Percentiles rank a stretch among this genome's conserved stretches.
phyloP scores from a whole-genome alignment of 495 filamentous ascomycete species.

The Trypethelium eluteriae region DNA sequence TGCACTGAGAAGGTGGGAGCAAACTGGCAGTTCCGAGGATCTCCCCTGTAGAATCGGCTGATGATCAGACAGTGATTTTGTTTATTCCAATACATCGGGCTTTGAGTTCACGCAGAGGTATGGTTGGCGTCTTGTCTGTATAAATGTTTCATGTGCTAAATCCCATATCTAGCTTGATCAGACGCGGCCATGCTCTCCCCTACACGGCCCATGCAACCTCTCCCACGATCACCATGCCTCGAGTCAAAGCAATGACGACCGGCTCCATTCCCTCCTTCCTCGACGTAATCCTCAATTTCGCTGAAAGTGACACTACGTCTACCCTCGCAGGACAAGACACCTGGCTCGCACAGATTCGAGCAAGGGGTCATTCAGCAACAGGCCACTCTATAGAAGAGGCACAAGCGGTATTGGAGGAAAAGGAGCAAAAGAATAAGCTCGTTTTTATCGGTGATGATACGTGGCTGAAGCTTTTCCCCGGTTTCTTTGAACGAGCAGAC shows the following conservation, averaged over 20 bases:
- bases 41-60: neutral
- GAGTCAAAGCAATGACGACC: constrained; percentile 94
- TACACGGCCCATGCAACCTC: constrained; percentile 95
- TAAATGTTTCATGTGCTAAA: neutral
- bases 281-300: constrained; percentile 93
- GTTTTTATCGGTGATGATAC: constrained; percentile 98
- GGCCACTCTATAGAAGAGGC: neutral
- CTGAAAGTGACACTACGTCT: constrained; percentile 83
- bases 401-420: neutral
- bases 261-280: constrained; percentile 94
- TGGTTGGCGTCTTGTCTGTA: constrained; percentile 18
- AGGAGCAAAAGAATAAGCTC: constrained; percentile 49
- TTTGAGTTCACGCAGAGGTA: constrained; percentile 88
- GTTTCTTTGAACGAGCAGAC: constrained; percentile 71
- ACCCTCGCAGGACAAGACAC: constrained; percentile 83
- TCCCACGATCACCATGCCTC: constrained; percentile 96
- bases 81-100: constrained; percentile 71
- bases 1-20: constrained; percentile 71
- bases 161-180: constrained; percentile 64
- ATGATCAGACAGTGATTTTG: constrained; percentile 68
- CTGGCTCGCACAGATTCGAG: constrained; percentile 87
- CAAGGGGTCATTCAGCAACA: constrained; percentile 36
- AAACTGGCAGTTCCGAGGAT: neutral
- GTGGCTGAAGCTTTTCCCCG: constrained; percentile 92
- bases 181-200: constrained; percentile 70